Base-by-base conservation (phyloP, 192 early-diverging fungal species). In the Coemansia sp. region DNA sequence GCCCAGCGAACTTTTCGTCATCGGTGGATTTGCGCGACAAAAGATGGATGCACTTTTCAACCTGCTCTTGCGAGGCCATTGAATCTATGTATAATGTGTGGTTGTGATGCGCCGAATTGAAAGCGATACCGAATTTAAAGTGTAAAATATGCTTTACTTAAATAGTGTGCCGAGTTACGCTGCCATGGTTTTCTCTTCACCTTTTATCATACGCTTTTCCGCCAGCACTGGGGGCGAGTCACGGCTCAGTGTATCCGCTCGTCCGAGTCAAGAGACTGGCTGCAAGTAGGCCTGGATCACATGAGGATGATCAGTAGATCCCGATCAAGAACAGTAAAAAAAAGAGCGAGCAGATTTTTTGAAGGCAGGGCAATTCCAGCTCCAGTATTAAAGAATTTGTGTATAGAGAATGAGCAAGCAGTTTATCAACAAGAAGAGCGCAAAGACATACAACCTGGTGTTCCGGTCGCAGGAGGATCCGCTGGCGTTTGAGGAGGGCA, bases 401-500 rank as follows among this genome's bases (percentile, higher is more conserved):
- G 18, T 44, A 44, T 44, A 44, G 3, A 47, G 2, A 43, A 80
- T 80, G 77, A 63, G 38, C 56, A 80, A 74, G 52, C 62, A 80
- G 42, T 99, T 99, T 71, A 94, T 97, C 62, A 93, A 97, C 86
- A 86, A 87, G 54, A 87, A 88, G 63, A 84, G 80, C 25, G 85
- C 95, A 44, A 85, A 87, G 51, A 88, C 91, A 62, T 99, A 85
- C 83, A 88, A 92, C 74, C 81, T 99, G 27, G 91, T 97, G 22
- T 94, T 97, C 79, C 87, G 97, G 65, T 97, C 97, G 18, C 94
- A 97, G 75, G 83, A 91, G 55, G 97, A 99, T 76, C 93, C 95
- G 33, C 81, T 87, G 48, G 86, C 93, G 42, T 88, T 89, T 24
- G 94, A 97, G 64, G 83, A 88, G 22, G 85, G 86, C 18, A 83